Percentiles rank a stretch among this genome's conserved stretches.
phyloP scores from a whole-genome alignment of 768 basidiomycete species.

The Amanita inopinata region DNA sequence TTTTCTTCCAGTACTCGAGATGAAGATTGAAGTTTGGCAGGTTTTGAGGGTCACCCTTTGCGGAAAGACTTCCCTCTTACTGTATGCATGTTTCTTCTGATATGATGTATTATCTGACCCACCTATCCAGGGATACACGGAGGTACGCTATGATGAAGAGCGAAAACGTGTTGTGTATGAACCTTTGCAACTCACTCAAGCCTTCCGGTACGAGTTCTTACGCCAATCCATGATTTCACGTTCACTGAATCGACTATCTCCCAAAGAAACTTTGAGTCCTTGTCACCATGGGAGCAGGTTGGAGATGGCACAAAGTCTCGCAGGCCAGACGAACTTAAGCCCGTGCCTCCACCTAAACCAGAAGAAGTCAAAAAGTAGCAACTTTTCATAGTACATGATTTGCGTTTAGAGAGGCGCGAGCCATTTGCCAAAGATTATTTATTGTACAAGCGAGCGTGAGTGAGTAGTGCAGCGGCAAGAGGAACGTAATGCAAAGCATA shows the following conservation, averaged over 20 bases:
- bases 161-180: slow-evolving; percentile 96
- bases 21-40: slow-evolving; percentile 30
- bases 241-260: slow-evolving; percentile 5
- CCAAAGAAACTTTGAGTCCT: slow-evolving; percentile 83
- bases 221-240: neutral
- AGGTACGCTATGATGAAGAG: slow-evolving; percentile 96
- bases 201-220: slow-evolving; percentile 78
- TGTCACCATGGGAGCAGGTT: slow-evolving; percentile 93
- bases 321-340: slow-evolving; percentile 66
- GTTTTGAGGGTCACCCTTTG: slow-evolving; percentile 94
- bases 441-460: slow-evolving; percentile 9
- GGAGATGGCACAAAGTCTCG: slow-evolving; percentile 47
- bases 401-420: neutral
- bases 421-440: neutral
- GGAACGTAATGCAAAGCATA: no score
- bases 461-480: slow-evolving; percentile 8
- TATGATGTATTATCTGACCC: slow-evolving; percentile 6
- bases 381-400: neutral
- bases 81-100: slow-evolving; percentile 32
- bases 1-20: slow-evolving; percentile 3
- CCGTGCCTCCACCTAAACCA: slow-evolving; percentile 62
- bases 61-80: slow-evolving; percentile 98
- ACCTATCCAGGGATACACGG: slow-evolving; percentile 80
- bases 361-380: slow-evolving; percentile 76
- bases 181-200: slow-evolving; percentile 94